Evolutionary conservation across 192 early-diverging fungal genomes (phyloP).

Genomic region (Coemansia sp.): DNA sequence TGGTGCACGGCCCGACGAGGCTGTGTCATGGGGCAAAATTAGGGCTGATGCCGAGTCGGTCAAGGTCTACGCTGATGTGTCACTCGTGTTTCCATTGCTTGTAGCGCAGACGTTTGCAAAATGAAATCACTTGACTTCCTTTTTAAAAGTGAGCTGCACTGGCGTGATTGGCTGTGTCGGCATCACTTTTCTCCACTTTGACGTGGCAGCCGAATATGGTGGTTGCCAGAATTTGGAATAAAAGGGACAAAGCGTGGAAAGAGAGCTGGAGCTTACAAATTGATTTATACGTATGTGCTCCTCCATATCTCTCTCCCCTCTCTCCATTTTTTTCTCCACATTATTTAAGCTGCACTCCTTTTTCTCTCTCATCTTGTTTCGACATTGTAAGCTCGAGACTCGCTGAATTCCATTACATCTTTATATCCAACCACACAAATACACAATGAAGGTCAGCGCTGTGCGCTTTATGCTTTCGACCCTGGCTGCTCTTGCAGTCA

Average conservation of each 20-base stretch:
- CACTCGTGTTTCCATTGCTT: constrained; percentile 88
- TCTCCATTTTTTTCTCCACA: too few species aligned
- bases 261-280: not conserved
- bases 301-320: too few species aligned
- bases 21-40: constrained; percentile 99
- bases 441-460: constrained; percentile 50
- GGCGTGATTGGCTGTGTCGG: constrained; percentile 13
- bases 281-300: not conserved
- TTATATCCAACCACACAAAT: not conserved
- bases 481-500: constrained; percentile 37
- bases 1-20: constrained; percentile 96
- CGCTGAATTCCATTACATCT: constrained; percentile 6
- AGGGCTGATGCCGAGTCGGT: constrained; percentile 72
- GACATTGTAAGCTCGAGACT: constrained; percentile 3
- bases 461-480: constrained; percentile 49
- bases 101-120: constrained; percentile 95
- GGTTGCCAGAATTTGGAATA: not conserved
- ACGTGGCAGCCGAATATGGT: constrained; percentile 19
- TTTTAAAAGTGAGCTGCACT: not conserved
- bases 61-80: constrained; percentile 93
- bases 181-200: constrained; percentile 9
- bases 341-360: constrained; percentile 2
- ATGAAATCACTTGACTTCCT: constrained; percentile 11
- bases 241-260: not conserved
- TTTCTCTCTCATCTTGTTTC: not conserved